Percentiles rank a stretch among this genome's conserved stretches.
Conservation (phyloP, 2,329 filamentous ascomycete species). For the Purpureocillium takamizusanense region DNA sequence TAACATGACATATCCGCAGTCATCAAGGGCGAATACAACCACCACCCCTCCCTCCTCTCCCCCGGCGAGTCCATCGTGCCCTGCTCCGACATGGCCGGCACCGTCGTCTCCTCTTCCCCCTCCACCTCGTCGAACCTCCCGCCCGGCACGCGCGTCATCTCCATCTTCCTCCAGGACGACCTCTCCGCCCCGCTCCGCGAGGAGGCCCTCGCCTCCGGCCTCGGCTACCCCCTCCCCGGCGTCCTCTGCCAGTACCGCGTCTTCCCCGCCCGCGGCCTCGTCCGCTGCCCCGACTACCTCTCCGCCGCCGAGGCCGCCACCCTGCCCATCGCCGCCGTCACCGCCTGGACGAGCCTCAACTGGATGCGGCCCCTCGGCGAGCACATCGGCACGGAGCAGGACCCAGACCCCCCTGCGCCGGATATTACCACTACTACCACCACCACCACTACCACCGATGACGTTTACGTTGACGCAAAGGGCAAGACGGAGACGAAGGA, state of each 20-base stretch:
- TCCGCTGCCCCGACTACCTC: conserved; percentile 47
- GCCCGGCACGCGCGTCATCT: conserved; percentile 56
- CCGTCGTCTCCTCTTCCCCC: conserved; percentile 39
- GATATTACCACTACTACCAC: no score
- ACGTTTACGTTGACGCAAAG: no score
- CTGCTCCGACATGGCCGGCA: conserved; percentile 63
- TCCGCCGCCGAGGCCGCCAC: conserved; percentile 50
- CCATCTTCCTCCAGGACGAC: conserved; percentile 51
- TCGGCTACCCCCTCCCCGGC: conserved; percentile 52
- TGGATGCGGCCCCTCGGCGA: conserved; percentile 46
- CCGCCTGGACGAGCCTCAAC: conserved; percentile 59
- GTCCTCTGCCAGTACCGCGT: conserved; percentile 50
- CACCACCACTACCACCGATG: no score
- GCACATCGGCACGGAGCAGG: conserved; percentile 22
- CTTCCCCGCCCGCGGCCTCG: conserved; percentile 46
- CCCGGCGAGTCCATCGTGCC: conserved; percentile 42
- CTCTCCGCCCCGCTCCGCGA: conserved; percentile 50
- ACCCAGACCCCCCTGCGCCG: not conserved
- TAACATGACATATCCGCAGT: conserved; percentile 30
- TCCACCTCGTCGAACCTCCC: conserved; percentile 31
- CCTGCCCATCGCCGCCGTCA: conserved; percentile 52
- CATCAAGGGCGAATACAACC: conserved; percentile 55
- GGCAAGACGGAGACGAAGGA: no score
- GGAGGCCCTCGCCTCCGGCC: conserved; percentile 43
- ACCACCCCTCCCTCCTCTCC: conserved; percentile 44